Evolutionary conservation across 176 grass and related monocot species (phyloP).

Genomic region (Secale cereale): DNA sequence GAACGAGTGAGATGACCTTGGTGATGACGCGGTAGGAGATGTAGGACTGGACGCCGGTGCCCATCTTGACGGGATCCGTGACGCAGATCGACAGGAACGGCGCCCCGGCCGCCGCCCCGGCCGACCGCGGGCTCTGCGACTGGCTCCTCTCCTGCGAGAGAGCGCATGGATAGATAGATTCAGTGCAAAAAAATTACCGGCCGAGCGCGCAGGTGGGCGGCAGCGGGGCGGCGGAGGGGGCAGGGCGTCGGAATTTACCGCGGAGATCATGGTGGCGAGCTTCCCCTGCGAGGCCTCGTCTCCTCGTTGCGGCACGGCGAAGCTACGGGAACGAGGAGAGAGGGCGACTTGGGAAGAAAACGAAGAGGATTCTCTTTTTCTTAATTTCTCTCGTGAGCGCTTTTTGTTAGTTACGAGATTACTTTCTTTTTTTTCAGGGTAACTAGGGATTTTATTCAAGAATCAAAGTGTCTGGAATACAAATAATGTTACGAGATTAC

Average conservation of each 20-base stretch:
- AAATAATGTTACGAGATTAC: too few species aligned
- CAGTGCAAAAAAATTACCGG: slow-evolving; percentile 15
- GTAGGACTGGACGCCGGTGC: slow-evolving; percentile 91
- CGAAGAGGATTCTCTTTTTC: slow-evolving; percentile 10
- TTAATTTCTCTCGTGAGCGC: slow-evolving; percentile 1
- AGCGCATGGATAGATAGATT: slow-evolving; percentile 38
- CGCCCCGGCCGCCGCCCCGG: slow-evolving; percentile 31
- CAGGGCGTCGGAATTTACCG: slow-evolving; percentile 33
- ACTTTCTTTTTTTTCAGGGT: too few species aligned
- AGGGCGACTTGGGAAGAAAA: slow-evolving; percentile 19
- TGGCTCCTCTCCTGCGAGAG: slow-evolving; percentile 62
- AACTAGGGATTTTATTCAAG: too few species aligned
- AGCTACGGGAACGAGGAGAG: slow-evolving; percentile 27
- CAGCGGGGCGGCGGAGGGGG: neutral
- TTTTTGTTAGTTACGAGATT: slow-evolving; percentile 20
- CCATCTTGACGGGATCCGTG: slow-evolving; percentile 96
- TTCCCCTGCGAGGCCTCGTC: slow-evolving; percentile 37
- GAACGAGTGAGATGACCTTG: slow-evolving; percentile 54
- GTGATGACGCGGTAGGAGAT: slow-evolving; percentile 99
- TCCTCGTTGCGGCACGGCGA: slow-evolving; percentile 33
- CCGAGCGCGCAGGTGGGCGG: neutral
- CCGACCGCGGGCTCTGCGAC: slow-evolving; percentile 78
- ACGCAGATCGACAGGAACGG: slow-evolving; percentile 73
- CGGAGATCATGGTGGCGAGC: slow-evolving; percentile 70
- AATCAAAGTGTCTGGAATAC: too few species aligned